Evolutionary conservation across 1,284 basidiomycete genomes (phyloP), one percentile per base, ranked within the genome.

Genomic region (Pseudomicrostroma phylloplanum): DNA sequence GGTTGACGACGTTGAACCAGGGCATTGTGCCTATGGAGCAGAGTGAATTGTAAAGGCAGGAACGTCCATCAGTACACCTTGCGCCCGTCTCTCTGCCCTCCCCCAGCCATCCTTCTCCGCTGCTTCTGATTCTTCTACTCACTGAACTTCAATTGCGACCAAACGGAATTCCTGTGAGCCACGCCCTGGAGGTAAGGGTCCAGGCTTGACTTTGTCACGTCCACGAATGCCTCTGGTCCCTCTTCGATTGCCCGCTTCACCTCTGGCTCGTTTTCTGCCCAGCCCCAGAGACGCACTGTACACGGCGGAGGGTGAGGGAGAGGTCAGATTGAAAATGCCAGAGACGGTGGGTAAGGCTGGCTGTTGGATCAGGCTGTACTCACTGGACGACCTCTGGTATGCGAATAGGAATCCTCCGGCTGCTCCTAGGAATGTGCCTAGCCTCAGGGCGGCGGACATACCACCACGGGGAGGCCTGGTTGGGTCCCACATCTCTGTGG

Each of bases 261-360:
- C 58, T 79, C 77, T 21, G 71, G 21, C 57, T 73, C 86, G 83
- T 99, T 99, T 83, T 97, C 94, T 23, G 85, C 83, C 89, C 91
- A 93, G 57, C 94, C 94, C 91, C 91, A 93, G 84, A 98, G 94
- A 53, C 94, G 92, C 81, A 88, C 92, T 92, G 73, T 41, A 53
- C 39, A 40, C 19, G 21, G 43, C 17, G 15, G 43, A 23, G 19
- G 19, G 7, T 15, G 15, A n/a, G 41, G 23, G 6, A 8, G 55
- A 17, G 43, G n/a, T 61, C 36, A 54, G 54, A 1, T 21, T 58
- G 59, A 7, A n/a, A 36, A 36, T 36, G 19, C 6, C 17, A 26
- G 51, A 15, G 6, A 11, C 15, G 25, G 23, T 6, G 51, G 2
- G 51, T 54, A 15, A 25, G 51, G 13, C 3, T 48, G 30, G 3